Percentiles rank a stretch among this genome's conserved stretches.
Conservation (phyloP, 83 land plant species). For the Picea mariana region DNA sequence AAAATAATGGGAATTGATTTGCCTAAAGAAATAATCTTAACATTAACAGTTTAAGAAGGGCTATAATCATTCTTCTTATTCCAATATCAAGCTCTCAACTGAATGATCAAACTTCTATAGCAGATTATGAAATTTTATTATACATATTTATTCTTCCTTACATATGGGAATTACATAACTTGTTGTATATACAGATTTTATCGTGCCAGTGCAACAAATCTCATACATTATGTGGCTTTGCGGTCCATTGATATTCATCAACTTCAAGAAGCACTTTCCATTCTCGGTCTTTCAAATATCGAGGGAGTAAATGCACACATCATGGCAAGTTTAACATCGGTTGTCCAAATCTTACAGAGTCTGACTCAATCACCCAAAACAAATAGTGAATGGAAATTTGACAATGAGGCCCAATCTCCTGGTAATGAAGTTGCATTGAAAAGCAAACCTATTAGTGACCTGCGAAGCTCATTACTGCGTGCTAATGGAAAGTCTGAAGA, state of each 20-base stretch:
- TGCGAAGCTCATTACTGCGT: neutral
- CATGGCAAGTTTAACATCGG: slow-evolving; percentile 30
- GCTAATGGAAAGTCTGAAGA: slow-evolving; percentile 4
- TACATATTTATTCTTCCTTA: neutral
- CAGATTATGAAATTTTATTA: neutral
- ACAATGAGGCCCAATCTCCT: neutral
- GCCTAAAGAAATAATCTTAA: neutral
- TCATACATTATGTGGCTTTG: slow-evolving; percentile 46
- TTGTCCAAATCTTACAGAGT: slow-evolving; percentile 24
- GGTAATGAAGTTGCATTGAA: neutral
- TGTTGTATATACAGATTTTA: slow-evolving; percentile 27
- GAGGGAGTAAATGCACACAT: slow-evolving; percentile 31
- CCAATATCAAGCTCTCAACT: neutral
- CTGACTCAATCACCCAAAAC: neutral
- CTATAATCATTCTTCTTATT: neutral
- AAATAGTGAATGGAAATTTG: neutral
- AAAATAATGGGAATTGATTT: neutral
- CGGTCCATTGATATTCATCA: slow-evolving; percentile 32
- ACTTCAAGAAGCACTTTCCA: slow-evolving; percentile 38
- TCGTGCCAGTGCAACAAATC: slow-evolving; percentile 40
- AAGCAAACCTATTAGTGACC: slow-evolving; percentile 6
- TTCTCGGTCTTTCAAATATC: slow-evolving; percentile 35
- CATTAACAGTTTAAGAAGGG: neutral
- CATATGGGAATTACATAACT: neutral
- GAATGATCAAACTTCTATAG: neutral